Conservation (phyloP, 108 stramenopile species). For the Tribonema minus region DNA sequence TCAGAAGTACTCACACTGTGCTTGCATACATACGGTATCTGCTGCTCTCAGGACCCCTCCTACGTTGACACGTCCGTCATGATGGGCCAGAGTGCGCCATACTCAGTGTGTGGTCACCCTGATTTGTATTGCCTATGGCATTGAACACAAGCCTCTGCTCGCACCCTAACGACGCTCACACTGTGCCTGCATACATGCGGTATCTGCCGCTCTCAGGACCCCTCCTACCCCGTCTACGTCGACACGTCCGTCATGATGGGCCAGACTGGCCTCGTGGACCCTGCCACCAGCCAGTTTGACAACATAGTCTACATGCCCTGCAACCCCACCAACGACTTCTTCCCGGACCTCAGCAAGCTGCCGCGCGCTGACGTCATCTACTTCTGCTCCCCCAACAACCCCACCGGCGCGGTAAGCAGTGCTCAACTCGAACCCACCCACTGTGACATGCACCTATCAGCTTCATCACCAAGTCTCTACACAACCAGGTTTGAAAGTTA, state of each 20-base stretch:
- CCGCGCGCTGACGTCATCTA: conserved; percentile 90
- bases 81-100: conserved; percentile 84
- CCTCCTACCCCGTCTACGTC: conserved; percentile 94
- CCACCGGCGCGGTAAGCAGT: conserved; percentile 93
- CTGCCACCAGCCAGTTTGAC: conserved; percentile 79
- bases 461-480: too few species aligned
- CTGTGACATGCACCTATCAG: too few species aligned
- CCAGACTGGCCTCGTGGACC: conserved; percentile 80
- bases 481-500: too few species aligned
- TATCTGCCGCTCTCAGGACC: conserved; percentile 64
- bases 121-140: too few species aligned
- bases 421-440: too few species aligned
- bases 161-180: too few species aligned
- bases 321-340: conserved; percentile 83
- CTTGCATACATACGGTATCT: too few species aligned
- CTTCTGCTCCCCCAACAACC: conserved; percentile 95
- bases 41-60: conserved; percentile 74
- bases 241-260: conserved; percentile 61
- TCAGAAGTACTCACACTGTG: too few species aligned
- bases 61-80: conserved; percentile 69
- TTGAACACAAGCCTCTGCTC: too few species aligned
- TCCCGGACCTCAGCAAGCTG: conserved; percentile 71
- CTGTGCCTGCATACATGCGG: too few species aligned
- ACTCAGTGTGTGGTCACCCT: too few species aligned
- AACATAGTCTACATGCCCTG: conserved; percentile 98